These are phyloP conservation scores for Pistacia integerrima DNA, from an alignment of 345 rosid genomes.

Conservation along the genomic window DNA sequence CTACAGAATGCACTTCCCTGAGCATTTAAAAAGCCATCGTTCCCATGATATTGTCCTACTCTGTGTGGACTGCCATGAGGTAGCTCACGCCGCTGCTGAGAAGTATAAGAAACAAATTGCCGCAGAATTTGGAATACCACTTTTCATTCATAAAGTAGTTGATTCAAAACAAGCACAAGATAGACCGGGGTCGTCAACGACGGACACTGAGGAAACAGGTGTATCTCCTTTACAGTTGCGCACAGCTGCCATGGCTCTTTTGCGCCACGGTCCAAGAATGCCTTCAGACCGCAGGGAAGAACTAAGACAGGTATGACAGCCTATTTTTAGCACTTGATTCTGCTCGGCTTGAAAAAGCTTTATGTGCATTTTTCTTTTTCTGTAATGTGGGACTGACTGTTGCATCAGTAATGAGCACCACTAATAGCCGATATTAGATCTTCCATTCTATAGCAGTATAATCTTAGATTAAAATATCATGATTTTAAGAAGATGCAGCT, in stretches of 20 bases:
- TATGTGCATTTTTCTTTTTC: not conserved
- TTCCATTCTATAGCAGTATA: not conserved
- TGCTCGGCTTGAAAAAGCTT: not conserved
- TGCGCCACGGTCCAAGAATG: slow-evolving; percentile 87
- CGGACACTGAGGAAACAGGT: slow-evolving; percentile 55
- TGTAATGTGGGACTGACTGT: not conserved
- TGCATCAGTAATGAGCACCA: not conserved
- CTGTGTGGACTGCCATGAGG: slow-evolving; percentile 96
- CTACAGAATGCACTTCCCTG: slow-evolving; percentile 95
- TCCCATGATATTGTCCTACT: slow-evolving; percentile 97
- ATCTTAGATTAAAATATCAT: slow-evolving; percentile 1
- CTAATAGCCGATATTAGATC: not conserved
- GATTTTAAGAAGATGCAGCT: slow-evolving; percentile 7
- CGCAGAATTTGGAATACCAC: slow-evolving; percentile 80
- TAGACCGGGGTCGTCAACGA: slow-evolving; percentile 33
- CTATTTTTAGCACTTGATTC: slow-evolving; percentile 4
- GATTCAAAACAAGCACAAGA: slow-evolving; percentile 52
- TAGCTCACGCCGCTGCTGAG: slow-evolving; percentile 97
- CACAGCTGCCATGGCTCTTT: slow-evolving; percentile 94
- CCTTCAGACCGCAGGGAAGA: slow-evolving; percentile 77
- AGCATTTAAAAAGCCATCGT: slow-evolving; percentile 97
- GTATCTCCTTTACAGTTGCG: slow-evolving; percentile 90
- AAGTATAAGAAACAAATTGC: slow-evolving; percentile 78
- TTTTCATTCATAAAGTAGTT: slow-evolving; percentile 74
- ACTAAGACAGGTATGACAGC: slow-evolving; percentile 57